Evolutionary conservation across 306 rosid genomes (phyloP).

Genomic region (Quercus ilex): DNA sequence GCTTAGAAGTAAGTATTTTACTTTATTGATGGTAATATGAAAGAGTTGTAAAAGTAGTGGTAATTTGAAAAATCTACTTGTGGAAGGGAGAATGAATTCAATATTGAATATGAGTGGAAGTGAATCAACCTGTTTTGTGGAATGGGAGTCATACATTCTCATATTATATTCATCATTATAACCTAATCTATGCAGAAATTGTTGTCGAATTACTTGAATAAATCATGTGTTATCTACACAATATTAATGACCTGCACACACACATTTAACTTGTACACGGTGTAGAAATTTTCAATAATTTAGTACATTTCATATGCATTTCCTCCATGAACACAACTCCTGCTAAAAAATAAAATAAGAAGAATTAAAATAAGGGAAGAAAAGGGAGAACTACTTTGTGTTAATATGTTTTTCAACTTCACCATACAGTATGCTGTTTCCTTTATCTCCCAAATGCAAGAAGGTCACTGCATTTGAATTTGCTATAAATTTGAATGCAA

Average conservation of each 20-base stretch:
- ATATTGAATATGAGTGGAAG: neutral
- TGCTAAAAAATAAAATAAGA: neutral
- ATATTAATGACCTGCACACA: neutral
- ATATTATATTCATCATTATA: neutral
- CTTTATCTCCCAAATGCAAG: neutral
- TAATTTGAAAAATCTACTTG: neutral
- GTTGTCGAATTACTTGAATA: neutral
- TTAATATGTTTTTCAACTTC: neutral
- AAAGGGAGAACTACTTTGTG: neutral
- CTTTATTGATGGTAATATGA: neutral
- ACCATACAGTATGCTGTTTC: neutral
- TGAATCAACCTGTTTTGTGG: neutral
- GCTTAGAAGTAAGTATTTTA: neutral
- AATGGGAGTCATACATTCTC: neutral
- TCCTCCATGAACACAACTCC: neutral
- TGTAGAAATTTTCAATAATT: neutral
- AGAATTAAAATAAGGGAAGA: neutral
- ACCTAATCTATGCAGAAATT: neutral
- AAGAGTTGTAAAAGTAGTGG: neutral
- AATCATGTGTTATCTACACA: neutral
- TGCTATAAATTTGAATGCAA: constrained; percentile 28
- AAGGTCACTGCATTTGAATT: constrained; percentile 10
- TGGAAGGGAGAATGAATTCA: neutral
- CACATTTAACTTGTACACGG: neutral
- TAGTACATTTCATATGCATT: neutral